Evolutionary conservation across 2,329 filamentous ascomycete species (phyloP), one percentile per base, ranked within the genome.

Genomic region (Beauveria sp.): DNA sequence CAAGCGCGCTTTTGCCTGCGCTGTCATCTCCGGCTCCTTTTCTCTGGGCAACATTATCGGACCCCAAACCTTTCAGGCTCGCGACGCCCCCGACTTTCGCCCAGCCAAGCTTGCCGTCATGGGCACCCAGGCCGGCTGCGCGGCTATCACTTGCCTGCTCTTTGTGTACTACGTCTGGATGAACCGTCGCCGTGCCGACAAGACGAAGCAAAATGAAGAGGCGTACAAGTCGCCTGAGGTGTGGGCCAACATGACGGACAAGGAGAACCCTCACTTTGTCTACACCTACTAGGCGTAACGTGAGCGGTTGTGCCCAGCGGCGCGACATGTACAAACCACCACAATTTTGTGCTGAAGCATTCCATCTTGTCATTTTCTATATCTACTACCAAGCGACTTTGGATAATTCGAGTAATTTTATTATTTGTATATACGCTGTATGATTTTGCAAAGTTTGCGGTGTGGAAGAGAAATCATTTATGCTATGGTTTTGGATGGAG

Each of bases 11-110:
- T 79, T 81, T 56, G 79, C 79, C 3, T 74, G 77, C 10, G 78
- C 79, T 20, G 69, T 80, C 56, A 74, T 83, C 65, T 77, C 77
- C 54, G 78, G 78, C 28, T 76, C 77, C 20, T 83, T 82, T 68
- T 79, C 79, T 0, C 69, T 82, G 5, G 81, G 80, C 18, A 85
- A 82, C 68, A 80, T 84, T 60, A 83, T 84, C 63, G 81, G 81
- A 0, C 81, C 81, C 0, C 79, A 83, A 67, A 83, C 81, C 3
- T 84, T 85, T 72, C 79, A 79, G 65, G 74, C 74, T 2, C 73
- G 73, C 46, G 80, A 85, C 63, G 79, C 77, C 0, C 82, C 81
- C 1, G 72, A 79, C 3, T 84, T 80, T 65, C 75, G 77, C 14
- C 81, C 79, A 0, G 82, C 81, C 18, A 82, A 84, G 67, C 76